A percentile compares a stretch with the other conserved stretches of the same genome.
Conservation (phyloP, 2,329 filamentous ascomycete species). For the Periconia sp. region DNA sequence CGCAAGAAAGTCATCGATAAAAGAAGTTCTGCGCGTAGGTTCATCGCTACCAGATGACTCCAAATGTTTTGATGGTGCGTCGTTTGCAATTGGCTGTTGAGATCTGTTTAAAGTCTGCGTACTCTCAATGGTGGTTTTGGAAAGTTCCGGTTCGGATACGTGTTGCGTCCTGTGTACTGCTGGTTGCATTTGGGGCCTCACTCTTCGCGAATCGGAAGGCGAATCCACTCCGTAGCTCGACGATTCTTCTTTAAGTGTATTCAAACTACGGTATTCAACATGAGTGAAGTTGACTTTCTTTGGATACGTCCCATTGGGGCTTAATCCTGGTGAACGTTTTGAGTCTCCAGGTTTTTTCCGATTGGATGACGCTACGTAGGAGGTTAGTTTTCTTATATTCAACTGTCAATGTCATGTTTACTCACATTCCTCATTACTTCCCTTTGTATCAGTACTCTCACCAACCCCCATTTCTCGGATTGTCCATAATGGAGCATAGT, state of each 20-base stretch:
- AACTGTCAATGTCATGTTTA: background rate
- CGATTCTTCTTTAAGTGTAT: conserved; percentile 17
- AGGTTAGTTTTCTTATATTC: background rate
- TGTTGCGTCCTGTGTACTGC: background rate
- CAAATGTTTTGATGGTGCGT: background rate
- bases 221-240: conserved; percentile 24
- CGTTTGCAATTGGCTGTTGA: no score
- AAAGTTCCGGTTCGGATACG: background rate
- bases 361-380: background rate
- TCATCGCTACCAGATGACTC: conserved; percentile 1
- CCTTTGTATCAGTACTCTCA: background rate
- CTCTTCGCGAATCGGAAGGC: conserved; percentile 32
- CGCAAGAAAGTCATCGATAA: conserved; percentile 15
- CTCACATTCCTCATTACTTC: background rate
- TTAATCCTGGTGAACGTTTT: background rate
- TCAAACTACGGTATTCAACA: background rate
- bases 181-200: conserved; percentile 17
- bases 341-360: background rate
- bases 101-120: no score
- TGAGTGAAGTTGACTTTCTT: conserved; percentile 15
- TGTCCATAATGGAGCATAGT: conserved; percentile 36
- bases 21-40: conserved; percentile 16
- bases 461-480: conserved; percentile 24
- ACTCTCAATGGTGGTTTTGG: no score
- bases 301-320: conserved; percentile 5